phyloP scores from a whole-genome alignment of 352 stramenopile species.

The Phytophthora pistaciae region DNA sequence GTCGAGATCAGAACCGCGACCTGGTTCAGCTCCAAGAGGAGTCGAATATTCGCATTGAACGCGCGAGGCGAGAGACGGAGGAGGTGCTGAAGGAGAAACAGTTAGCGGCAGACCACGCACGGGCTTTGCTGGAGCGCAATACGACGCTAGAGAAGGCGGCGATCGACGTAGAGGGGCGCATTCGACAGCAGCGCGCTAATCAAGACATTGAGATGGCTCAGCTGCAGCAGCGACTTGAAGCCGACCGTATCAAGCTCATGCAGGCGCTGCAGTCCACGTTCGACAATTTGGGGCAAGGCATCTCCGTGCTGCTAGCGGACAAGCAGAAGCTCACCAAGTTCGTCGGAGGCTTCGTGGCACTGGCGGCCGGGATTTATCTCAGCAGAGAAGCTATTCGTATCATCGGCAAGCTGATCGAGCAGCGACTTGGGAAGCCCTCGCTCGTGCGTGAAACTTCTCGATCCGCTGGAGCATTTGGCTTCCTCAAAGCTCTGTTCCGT shows the following conservation, averaged over 20 bases:
- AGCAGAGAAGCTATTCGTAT: slow-evolving; percentile 47
- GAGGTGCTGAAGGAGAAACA: slow-evolving; percentile 69
- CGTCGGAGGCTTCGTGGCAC: slow-evolving; percentile 61
- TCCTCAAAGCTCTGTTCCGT: slow-evolving; percentile 41
- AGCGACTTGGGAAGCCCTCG: too few species aligned
- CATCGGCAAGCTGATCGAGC: too few species aligned
- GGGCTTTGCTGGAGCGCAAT: slow-evolving; percentile 64
- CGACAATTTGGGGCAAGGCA: slow-evolving; percentile 71
- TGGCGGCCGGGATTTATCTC: slow-evolving; percentile 64
- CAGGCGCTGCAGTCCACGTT: slow-evolving; percentile 73
- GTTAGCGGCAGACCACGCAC: slow-evolving; percentile 52
- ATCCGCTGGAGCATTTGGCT: slow-evolving; percentile 53
- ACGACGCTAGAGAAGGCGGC: slow-evolving; percentile 36
- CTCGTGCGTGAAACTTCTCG: slow-evolving; percentile 70
- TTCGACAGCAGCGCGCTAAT: slow-evolving; percentile 75
- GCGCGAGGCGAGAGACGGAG: slow-evolving; percentile 65
- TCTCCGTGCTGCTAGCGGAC: slow-evolving; percentile 62
- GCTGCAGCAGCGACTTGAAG: slow-evolving; percentile 65
- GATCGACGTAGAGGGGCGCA: slow-evolving; percentile 73
- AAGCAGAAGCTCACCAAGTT: slow-evolving; percentile 70
- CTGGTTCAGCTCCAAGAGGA: slow-evolving; percentile 70
- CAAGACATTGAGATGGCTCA: slow-evolving; percentile 81
- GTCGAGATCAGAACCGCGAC: slow-evolving; percentile 62
- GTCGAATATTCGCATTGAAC: slow-evolving; percentile 64
- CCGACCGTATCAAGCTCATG: slow-evolving; percentile 72